Conservation (phyloP, 2,329 filamentous ascomycete species). For the Colletotrichum plurivorum region DNA sequence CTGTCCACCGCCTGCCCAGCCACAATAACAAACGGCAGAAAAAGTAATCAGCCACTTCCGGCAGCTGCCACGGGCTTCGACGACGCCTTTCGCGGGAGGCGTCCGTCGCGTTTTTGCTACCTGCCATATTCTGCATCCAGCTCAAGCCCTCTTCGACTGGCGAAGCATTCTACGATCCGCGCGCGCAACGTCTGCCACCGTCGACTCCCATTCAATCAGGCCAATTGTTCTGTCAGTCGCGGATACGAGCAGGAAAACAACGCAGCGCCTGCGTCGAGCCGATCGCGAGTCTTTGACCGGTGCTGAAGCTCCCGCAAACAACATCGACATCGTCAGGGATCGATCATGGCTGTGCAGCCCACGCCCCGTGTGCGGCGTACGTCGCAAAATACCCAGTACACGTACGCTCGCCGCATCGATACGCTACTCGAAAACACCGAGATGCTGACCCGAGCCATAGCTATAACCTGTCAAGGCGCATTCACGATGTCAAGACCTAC, state of each 20-base stretch:
- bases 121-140: slow-evolving; percentile 5
- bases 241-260: background rate
- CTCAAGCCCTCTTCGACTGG: background rate
- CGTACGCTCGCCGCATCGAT: slow-evolving; percentile 51
- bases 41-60: slow-evolving; percentile 13
- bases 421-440: background rate
- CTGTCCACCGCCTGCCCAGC: slow-evolving; percentile 3
- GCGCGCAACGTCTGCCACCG: background rate
- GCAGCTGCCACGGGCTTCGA: slow-evolving; percentile 9
- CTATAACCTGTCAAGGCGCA: slow-evolving; percentile 70
- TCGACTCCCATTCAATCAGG: background rate
- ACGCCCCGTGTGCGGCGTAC: slow-evolving; percentile 61
- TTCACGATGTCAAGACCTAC: slow-evolving; percentile 73
- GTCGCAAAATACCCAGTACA: slow-evolving; percentile 63
- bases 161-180: background rate
- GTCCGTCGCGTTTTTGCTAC: slow-evolving; percentile 38
- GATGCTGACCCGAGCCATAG: slow-evolving; percentile 51
- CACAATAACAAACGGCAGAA: slow-evolving; percentile 27
- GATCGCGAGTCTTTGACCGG: background rate
- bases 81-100: slow-evolving; percentile 36
- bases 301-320: slow-evolving; percentile 5
- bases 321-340: background rate
- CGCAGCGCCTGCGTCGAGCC: background rate
- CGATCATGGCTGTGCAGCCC: slow-evolving; percentile 43
- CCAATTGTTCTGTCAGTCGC: background rate